phyloP scores from a whole-genome alignment of 345 rosid species.

The Corchorus capsularis region DNA sequence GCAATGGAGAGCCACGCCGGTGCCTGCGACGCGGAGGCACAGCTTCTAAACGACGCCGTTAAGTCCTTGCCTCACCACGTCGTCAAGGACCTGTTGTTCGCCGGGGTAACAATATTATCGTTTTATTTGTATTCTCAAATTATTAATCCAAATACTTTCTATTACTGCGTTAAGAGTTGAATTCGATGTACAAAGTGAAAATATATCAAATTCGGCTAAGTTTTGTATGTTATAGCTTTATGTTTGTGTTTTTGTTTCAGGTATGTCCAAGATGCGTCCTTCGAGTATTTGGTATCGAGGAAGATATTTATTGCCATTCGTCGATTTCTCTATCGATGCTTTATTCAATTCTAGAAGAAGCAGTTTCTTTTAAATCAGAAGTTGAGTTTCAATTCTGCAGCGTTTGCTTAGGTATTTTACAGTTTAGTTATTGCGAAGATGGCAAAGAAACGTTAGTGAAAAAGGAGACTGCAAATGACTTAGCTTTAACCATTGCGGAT shows the following conservation, averaged over 20 bases:
- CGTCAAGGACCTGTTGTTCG: constrained; percentile 60
- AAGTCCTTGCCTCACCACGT: constrained; percentile 55
- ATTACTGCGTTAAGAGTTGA: not conserved
- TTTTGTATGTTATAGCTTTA: not conserved
- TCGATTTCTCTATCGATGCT: constrained; percentile 38
- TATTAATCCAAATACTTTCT: not conserved
- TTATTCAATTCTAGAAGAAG: constrained; percentile 27
- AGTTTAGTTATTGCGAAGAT: constrained; percentile 52
- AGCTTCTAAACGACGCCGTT: constrained; percentile 44
- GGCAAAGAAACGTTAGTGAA: constrained; percentile 33
- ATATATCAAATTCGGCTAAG: not conserved
- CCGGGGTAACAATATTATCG: constrained; percentile 42
- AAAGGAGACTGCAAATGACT: constrained; percentile 39
- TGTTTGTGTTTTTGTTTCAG: constrained; percentile 36
- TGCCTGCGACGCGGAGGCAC: constrained; percentile 28
- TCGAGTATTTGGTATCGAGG: constrained; percentile 57
- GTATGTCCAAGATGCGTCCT: constrained; percentile 76
- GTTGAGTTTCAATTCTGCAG: constrained; percentile 52
- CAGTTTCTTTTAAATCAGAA: constrained; percentile 2
- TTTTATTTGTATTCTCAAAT: not conserved
- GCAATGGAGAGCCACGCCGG: not conserved
- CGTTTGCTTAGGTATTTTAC: constrained; percentile 80
- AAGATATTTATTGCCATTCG: constrained; percentile 30
- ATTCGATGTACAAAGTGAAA: not conserved
- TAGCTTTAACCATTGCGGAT: constrained; percentile 52